Percentiles rank a stretch among this genome's conserved stretches.
phyloP scores from a whole-genome alignment of 2,329 filamentous ascomycete species.

The Xylaria sp. region DNA sequence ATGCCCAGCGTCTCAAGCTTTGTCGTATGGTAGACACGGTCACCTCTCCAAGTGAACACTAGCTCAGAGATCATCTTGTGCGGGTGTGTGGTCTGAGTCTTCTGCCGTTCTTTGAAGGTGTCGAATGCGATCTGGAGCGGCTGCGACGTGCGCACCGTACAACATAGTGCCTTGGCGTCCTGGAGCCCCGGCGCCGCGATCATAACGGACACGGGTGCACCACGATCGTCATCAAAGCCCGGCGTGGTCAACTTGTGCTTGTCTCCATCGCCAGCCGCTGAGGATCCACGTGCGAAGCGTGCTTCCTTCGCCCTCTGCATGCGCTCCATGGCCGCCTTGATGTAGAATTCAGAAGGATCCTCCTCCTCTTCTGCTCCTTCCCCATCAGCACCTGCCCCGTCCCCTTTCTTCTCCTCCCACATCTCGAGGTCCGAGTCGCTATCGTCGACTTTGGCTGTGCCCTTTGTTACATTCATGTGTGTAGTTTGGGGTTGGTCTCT shows the following conservation, averaged over 20 bases:
- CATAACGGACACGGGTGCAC: conserved; percentile 63
- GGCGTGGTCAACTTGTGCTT: not conserved
- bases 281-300: conserved; percentile 31
- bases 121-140: conserved; percentile 69
- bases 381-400: conserved; percentile 34
- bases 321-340: conserved; percentile 49
- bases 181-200: conserved; percentile 69
- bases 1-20: conserved; percentile 74
- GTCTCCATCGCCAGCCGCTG: conserved; percentile 10
- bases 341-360: conserved; percentile 53
- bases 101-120: conserved; percentile 72
- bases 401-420: conserved; percentile 33
- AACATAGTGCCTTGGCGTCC: conserved; percentile 63
- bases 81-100: conserved; percentile 45
- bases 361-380: conserved; percentile 45
- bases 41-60: conserved; percentile 80
- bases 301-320: conserved; percentile 36
- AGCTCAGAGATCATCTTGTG: conserved; percentile 54
- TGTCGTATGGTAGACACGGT: conserved; percentile 75
- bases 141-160: conserved; percentile 71
- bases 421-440: conserved; percentile 25
- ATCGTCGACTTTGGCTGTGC: conserved; percentile 7
- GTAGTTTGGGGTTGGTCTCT: not conserved
- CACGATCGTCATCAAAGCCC: conserved; percentile 18
- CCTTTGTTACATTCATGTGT: not conserved